A percentile compares a stretch with the other conserved stretches of the same genome.
phyloP scores from a whole-genome alignment of 2,329 filamentous ascomycete genomes.

The Botrytis deweyae region DNA sequence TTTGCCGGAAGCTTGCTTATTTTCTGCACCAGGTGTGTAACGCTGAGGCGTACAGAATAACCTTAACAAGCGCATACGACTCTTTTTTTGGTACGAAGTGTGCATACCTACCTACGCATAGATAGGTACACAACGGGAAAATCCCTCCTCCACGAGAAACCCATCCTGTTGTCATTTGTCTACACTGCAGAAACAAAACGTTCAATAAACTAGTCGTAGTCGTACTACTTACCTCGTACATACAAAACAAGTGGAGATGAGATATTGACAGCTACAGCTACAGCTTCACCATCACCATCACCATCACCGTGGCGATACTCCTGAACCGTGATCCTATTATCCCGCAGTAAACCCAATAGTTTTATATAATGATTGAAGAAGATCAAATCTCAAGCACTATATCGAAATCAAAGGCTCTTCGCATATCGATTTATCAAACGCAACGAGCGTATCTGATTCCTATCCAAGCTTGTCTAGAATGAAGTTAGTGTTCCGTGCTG shows the following conservation, averaged over 20 bases:
- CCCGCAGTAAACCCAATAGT: neutral
- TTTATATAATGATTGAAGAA: neutral
- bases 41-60: neutral
- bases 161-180: neutral
- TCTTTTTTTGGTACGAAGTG: neutral
- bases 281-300: neutral
- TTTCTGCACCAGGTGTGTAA: neutral
- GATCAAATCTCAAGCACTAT: neutral
- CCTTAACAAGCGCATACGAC: conserved; percentile 9
- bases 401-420: neutral
- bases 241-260: neutral
- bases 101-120: neutral
- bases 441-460: neutral
- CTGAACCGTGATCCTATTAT: neutral
- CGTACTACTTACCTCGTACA: neutral
- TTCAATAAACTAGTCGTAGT: neutral
- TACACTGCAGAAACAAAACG: conserved; percentile 3
- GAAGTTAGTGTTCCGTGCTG: neutral
- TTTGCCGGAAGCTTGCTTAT: neutral
- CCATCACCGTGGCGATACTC: neutral
- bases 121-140: neutral
- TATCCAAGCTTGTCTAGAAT: neutral
- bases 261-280: neutral
- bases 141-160: neutral
- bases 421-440: neutral